Evolutionary conservation across 2,329 filamentous ascomycete genomes (phyloP).

Genomic region (Malbranchea cinnamomea): DNA sequence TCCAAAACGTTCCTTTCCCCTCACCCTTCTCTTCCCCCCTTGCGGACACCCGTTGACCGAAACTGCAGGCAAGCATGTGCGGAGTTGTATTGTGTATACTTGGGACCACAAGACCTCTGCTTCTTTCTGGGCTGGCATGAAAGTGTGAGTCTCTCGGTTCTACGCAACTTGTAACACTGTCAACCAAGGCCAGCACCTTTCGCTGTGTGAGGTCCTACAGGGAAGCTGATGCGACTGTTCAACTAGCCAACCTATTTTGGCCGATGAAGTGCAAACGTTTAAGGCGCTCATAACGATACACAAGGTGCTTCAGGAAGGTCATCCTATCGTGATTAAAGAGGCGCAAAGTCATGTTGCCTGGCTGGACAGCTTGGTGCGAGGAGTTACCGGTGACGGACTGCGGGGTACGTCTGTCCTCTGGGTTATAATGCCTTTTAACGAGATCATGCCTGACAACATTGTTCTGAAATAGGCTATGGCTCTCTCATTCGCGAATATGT

Average conservation of each 20-base stretch:
- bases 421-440: constrained; percentile 1
- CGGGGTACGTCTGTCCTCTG: constrained; percentile 40
- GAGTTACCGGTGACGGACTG: constrained; percentile 66
- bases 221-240: background rate
- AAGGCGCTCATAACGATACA: constrained; percentile 95
- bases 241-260: constrained; percentile 79
- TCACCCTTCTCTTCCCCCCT: no score
- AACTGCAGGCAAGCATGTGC: constrained; percentile 69
- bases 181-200: background rate
- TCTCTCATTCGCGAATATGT: constrained; percentile 95
- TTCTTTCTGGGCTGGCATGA: constrained; percentile 96
- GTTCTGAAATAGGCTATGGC: constrained; percentile 57
- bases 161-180: no score
- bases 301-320: constrained; percentile 93
- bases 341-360: constrained; percentile 77
- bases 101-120: constrained; percentile 96
- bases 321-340: constrained; percentile 73
- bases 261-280: constrained; percentile 97
- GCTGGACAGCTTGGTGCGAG: constrained; percentile 83
- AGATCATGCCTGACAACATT: constrained; percentile 2
- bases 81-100: constrained; percentile 94
- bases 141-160: constrained; percentile 73
- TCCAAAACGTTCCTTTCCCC: constrained; percentile 48
- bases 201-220: background rate
- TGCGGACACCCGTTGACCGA: no score